Evolutionary conservation across 331 rosid species (phyloP).

Genomic region (Rosa hybrid): DNA sequence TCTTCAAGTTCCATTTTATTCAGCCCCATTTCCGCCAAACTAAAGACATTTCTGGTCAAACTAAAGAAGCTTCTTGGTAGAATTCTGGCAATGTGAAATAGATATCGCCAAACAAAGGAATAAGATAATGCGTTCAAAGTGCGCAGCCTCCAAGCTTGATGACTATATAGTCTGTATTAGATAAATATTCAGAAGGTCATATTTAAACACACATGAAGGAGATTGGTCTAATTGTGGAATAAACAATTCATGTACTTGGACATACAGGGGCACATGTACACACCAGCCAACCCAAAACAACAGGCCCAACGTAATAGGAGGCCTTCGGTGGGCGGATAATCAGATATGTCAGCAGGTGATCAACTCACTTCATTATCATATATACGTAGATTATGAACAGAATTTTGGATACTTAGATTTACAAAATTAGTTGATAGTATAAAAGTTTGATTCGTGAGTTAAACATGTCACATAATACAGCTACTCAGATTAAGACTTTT

Average conservation of each 20-base stretch:
- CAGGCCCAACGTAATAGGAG: background rate
- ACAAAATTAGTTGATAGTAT: too few relatives aligned
- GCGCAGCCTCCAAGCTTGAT: slow-evolving; percentile 10
- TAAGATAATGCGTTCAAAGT: background rate
- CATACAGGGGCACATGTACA: too few relatives aligned
- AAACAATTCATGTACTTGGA: background rate
- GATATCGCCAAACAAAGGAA: slow-evolving; percentile 2
- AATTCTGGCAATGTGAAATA: background rate
- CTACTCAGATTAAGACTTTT: too few relatives aligned
- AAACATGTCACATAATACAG: too few relatives aligned
- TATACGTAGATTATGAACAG: too few relatives aligned
- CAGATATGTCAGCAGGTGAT: too few relatives aligned
- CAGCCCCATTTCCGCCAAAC: background rate
- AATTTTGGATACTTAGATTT: too few relatives aligned
- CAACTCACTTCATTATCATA: too few relatives aligned
- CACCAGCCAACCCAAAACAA: background rate
- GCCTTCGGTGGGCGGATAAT: background rate
- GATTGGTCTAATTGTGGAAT: background rate
- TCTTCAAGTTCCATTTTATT: background rate
- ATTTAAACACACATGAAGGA: background rate
- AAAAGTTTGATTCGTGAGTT: too few relatives aligned
- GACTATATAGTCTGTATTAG: background rate
- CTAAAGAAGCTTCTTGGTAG: background rate
- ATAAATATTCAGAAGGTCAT: too few relatives aligned
- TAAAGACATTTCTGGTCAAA: background rate